These are phyloP conservation scores for Myxozyma monticola DNA, from an alignment of 805 yeast genomes.

Conservation along the genomic window DNA sequence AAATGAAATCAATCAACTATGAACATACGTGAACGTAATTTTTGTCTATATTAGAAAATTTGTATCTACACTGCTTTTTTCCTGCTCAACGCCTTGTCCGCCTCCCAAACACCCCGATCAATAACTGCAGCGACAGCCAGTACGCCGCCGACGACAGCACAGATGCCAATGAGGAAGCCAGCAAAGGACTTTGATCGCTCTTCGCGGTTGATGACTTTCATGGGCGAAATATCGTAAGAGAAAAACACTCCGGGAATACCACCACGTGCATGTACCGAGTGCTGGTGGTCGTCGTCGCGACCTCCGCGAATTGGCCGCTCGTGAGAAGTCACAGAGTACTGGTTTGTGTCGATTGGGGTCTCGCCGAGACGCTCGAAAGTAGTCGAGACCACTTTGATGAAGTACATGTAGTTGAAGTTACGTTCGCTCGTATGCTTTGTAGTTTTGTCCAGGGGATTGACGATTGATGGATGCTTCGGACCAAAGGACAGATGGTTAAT, in stretches of 20 bases:
- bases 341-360: conserved; percentile 68
- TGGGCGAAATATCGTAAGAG: conserved; percentile 87
- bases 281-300: conserved; percentile 85
- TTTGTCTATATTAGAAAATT: background rate
- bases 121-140: conserved; percentile 86
- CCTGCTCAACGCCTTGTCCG: conserved; percentile 70
- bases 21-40: background rate
- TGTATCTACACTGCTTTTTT: conserved; percentile 39
- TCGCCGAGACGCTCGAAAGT: conserved; percentile 68
- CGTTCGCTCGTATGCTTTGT: conserved; percentile 37
- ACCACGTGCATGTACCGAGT: conserved; percentile 68
- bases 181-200: conserved; percentile 71
- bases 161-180: conserved; percentile 75
- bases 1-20: background rate
- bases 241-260: conserved; percentile 90
- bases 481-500: conserved; percentile 87
- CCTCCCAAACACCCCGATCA: conserved; percentile 86
- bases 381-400: conserved; percentile 85
- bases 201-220: conserved; percentile 85
- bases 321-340: conserved; percentile 84
- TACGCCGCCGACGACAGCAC: conserved; percentile 91
- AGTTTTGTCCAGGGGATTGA: conserved; percentile 57
- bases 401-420: conserved; percentile 69
- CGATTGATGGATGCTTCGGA: conserved; percentile 37
- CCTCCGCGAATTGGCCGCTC: conserved; percentile 86